Evolutionary conservation across 768 basidiomycete genomes (phyloP).

Genomic region (Boletellus emodensis): DNA sequence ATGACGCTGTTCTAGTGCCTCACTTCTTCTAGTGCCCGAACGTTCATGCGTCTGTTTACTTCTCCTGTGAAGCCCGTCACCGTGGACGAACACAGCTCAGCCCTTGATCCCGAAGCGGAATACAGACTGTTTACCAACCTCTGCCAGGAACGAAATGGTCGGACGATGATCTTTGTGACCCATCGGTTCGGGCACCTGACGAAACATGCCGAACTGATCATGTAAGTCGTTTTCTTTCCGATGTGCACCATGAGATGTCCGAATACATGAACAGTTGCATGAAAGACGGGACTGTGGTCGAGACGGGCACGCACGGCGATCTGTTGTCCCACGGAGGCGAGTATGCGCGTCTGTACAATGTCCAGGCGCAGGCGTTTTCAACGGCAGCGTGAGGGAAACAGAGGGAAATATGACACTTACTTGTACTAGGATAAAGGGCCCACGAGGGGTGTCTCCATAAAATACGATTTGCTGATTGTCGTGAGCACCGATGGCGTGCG

Average conservation of each 20-base stretch:
- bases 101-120: conserved; percentile 36
- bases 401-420: no score
- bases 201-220: conserved; percentile 34
- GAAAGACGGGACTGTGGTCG: conserved; percentile 31
- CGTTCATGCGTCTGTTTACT: conserved; percentile 38
- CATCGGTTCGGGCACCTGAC: conserved; percentile 39
- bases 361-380: conserved; percentile 31
- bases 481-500: no score
- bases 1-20: background rate
- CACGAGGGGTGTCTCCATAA: no score
- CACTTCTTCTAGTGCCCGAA: conserved; percentile 28
- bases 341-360: conserved; percentile 32
- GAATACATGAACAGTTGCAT: no score
- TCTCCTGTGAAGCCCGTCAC: conserved; percentile 28
- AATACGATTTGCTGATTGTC: no score
- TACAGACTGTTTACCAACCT: conserved; percentile 1
- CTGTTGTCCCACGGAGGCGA: conserved; percentile 29
- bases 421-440: no score
- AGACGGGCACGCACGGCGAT: conserved; percentile 32
- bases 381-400: background rate
- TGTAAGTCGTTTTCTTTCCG: conserved; percentile 24
- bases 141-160: conserved; percentile 24
- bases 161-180: conserved; percentile 40
- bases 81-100: conserved; percentile 38
- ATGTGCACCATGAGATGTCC: no score